Percentiles rank a stretch among this genome's conserved stretches.
phyloP scores from a whole-genome alignment of 176 grass and related monocot genomes.

The Oryza coarctata region DNA sequence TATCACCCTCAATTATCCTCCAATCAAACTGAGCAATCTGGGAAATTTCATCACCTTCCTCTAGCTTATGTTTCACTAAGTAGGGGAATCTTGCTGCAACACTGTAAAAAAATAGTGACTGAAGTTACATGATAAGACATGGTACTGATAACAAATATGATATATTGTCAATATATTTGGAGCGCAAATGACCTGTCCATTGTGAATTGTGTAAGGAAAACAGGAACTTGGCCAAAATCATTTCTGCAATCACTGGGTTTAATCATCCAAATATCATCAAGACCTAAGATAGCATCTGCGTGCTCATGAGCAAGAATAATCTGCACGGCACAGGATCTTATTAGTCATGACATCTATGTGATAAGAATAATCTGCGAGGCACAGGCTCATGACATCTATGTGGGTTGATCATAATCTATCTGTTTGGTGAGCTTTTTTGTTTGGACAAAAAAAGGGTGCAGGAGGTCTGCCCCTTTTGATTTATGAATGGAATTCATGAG shows the following conservation, averaged over 20 bases:
- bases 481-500: slow-evolving; percentile 58
- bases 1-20: slow-evolving; percentile 70
- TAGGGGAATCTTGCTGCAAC: slow-evolving; percentile 64
- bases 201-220: slow-evolving; percentile 81
- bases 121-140: not conserved
- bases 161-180: not conserved
- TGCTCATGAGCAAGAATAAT: slow-evolving; percentile 96
- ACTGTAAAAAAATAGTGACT: slow-evolving; percentile 38
- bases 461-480: slow-evolving; percentile 47
- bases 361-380: slow-evolving; percentile 81
- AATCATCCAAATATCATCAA: slow-evolving; percentile 62
- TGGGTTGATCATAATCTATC: not conserved
- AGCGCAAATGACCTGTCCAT: slow-evolving; percentile 65
- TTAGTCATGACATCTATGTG: no score
- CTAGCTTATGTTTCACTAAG: slow-evolving; percentile 50
- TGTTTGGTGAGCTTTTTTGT: no score
- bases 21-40: slow-evolving; percentile 57
- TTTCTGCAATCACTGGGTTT: slow-evolving; percentile 47
- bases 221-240: slow-evolving; percentile 44
- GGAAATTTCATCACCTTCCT: slow-evolving; percentile 55
- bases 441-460: not conserved
- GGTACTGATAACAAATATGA: not conserved
- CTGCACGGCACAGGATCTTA: slow-evolving; percentile 37
- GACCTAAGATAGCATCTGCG: slow-evolving; percentile 85
- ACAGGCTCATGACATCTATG: not conserved